Percentiles rank a stretch among this genome's conserved stretches.
phyloP scores from a whole-genome alignment of 2,329 filamentous ascomycete genomes.

The Colletotrichum sp. region DNA sequence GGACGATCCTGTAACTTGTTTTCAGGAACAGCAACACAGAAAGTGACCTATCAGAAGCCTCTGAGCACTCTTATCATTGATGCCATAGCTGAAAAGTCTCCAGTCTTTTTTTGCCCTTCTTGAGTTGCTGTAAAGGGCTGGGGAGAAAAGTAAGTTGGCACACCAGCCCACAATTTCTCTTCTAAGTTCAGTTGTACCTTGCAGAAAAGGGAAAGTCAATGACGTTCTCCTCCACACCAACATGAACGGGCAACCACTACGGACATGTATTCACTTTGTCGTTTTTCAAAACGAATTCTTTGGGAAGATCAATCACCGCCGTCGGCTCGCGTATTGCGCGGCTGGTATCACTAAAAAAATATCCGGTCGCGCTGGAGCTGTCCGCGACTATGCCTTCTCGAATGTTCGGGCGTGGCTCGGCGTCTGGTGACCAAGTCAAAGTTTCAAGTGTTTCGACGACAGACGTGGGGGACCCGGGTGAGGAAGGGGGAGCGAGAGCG shows the following conservation, averaged over 20 bases:
- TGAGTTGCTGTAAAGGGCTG: neutral
- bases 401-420: neutral
- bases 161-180: neutral
- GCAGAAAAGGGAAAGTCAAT: neutral
- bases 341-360: neutral
- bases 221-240: neutral
- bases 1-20: neutral
- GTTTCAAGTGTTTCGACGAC: slow-evolving; percentile 14
- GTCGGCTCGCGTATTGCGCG: neutral
- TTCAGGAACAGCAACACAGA: neutral
- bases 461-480: neutral
- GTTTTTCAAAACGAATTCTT: neutral
- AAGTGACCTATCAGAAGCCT: neutral
- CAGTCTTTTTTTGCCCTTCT: neutral
- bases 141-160: neutral
- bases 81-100: neutral
- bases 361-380: neutral
- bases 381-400: neutral
- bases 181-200: neutral
- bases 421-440: neutral
- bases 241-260: neutral
- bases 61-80: neutral
- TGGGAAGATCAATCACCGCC: neutral
- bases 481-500: neutral
- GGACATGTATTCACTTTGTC: neutral